These are phyloP conservation scores for Aspergillus panamensis DNA, from an alignment of 495 filamentous ascomycete genomes.

Conservation along the genomic window DNA sequence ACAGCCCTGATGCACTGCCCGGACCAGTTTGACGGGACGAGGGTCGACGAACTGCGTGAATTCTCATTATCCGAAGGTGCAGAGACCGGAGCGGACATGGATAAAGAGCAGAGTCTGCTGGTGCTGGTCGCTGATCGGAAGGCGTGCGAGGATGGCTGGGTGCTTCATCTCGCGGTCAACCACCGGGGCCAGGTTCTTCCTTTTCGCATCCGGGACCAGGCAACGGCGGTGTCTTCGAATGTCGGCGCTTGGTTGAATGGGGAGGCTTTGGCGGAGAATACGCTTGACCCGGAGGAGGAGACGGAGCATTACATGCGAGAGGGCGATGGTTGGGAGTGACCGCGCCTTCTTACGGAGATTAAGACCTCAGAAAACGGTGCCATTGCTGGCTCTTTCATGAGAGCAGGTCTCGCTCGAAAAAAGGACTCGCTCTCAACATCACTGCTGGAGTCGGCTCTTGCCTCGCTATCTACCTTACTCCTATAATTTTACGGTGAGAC, in stretches of 20 bases:
- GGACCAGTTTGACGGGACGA: conserved; percentile 15
- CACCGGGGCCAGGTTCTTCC: conserved; percentile 18
- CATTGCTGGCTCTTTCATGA: too few species aligned
- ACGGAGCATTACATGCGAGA: conserved; percentile 13
- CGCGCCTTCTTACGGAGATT: background rate
- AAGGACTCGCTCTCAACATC: too few species aligned
- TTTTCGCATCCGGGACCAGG: conserved; percentile 12
- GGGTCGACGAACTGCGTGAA: conserved; percentile 3
- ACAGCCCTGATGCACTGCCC: conserved; percentile 20
- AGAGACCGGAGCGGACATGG: background rate
- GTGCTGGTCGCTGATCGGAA: conserved; percentile 20
- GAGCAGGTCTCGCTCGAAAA: too few species aligned
- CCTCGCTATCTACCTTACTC: too few species aligned
- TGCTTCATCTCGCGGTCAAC: conserved; percentile 17
- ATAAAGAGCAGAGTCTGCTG: conserved; percentile 7
- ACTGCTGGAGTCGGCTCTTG: too few species aligned
- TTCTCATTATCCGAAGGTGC: background rate
- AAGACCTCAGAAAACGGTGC: too few species aligned
- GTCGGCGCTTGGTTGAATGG: conserved; percentile 13
- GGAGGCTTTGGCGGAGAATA: conserved; percentile 13
- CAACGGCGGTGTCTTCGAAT: conserved; percentile 1
- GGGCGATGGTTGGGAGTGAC: conserved; percentile 18
- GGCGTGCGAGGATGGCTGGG: conserved; percentile 22
- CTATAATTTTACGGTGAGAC: too few species aligned
- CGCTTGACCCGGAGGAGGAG: conserved; percentile 6